Base-by-base conservation (phyloP, 2,329 filamentous ascomycete species). In the Periconia sp. region DNA sequence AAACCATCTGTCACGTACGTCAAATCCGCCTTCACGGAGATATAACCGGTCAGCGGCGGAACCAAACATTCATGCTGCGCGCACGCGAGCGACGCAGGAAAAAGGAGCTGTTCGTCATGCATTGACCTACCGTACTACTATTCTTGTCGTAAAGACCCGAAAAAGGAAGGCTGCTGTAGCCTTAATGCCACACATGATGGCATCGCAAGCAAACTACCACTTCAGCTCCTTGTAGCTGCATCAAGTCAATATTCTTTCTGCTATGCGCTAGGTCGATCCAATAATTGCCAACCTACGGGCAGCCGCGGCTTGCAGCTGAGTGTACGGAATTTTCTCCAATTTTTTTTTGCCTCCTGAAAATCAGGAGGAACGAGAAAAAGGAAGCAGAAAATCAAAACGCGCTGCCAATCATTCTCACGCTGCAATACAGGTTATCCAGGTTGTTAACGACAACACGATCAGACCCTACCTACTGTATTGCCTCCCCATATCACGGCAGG, bases 21-120 rank as follows among this genome's bases (percentile, higher is more conserved):
- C 63, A 60, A 69, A 64, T 66, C 60, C 58, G 53, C 54, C 52
- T 52, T 55, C 56, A 43, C 62, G 62, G 66, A 65, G 62, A 50
- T 47, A 55, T 41, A 35, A 43, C 63, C 62, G 61, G 52, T 52
- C 30, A 47, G 17, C 33, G 11, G 15, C 11, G 15, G 11, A 37
- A n/a, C 33, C 33, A 37, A n/a, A 37, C 33, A 37, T 37, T 37
- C 10, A 37, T 37, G 33, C 33, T 30, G 30, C 42, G 49, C 47
- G 49, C 47, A 43, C 44, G 47, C 30, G 45, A 33, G 30, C 37
- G 57, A 52, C 45, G 35, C 50, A 55, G 23, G 49, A 54, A 53
- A 15, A 20, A 42, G 20, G 23, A 27, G 23, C 23, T 27, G 23
- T 27, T 27, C 23, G 23, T 27, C 23, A 27, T 27, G 23, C 23